Base-by-base conservation (phyloP, 768 basidiomycete species). In the Porpolomopsis calyptriformis region DNA sequence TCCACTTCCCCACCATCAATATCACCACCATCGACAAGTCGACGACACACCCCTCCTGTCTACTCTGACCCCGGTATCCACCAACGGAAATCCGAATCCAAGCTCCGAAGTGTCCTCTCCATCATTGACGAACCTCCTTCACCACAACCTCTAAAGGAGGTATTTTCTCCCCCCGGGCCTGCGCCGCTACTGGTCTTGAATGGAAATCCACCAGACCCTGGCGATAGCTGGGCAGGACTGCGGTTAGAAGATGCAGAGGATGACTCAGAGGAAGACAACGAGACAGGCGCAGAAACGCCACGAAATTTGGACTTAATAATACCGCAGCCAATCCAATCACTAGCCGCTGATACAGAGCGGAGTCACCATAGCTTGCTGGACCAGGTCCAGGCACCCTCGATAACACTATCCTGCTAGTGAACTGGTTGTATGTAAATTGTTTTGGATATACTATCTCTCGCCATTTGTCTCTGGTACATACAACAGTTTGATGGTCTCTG, bases 71-170 rank as follows among this genome's bases (percentile, higher is more conserved):
- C 63, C 12, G 51, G 46, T 40, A 67, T 70, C 52, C 64, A 63
- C 26, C 44, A 61, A 22, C 72, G 78, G 52, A 82, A 78, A 61
- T 67, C 74, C 3, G 72, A 76, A 49, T 78, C 80, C 26, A 85
- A 84, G 58, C 71, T 87, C 36, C 80, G 82, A 39, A 80, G 69
- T 48, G 76, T 82, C n/a, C 66, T 88, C n/a, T 61, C 82, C 24
- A 73, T 77, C 18, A 79, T 88, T 45, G 81, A 85, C 49, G 85
- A 88, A 61, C 60, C 62, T 24, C 74, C 66, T 46, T 50, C 67
- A 44, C 65, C 60, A 16, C 57, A 62, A 52, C 40, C 42, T 27
- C 3, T 51, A 49, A 19, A 12, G 20, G 54, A 51, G 41, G 38
- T 43, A 46, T 12, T 56, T 46, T 55, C 58, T 51, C 44, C 46